Base-by-base conservation (phyloP, 768 basidiomycete genomes). In the Kwoniella bestiolae region DNA sequence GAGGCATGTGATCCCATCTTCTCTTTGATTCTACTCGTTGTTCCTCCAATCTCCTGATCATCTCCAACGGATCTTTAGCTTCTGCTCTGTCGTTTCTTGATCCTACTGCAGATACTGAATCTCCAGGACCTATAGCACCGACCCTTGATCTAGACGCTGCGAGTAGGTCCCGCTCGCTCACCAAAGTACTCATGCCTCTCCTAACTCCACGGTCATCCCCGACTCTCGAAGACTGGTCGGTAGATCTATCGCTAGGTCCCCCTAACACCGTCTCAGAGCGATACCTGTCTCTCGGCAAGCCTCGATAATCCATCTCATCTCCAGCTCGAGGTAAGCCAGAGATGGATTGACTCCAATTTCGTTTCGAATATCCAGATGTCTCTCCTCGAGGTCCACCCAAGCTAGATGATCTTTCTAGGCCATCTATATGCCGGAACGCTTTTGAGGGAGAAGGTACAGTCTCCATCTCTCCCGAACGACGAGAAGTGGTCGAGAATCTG, bases 71-170 rank as follows among this genome's bases (percentile, higher is more conserved):
- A 53, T 76, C 71, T 49, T 73, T 76, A 28, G 3, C 38, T 8
- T 67, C 60, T 16, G 29, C 51, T 18, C 60, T 28, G 7, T 67
- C 60, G 18, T 32, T 51, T 31, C 46, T 56, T 11, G 25, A 23
- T 9, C 72, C 75, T 3, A 76, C 65, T 9, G 69, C 73, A 3
- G 75, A 76, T 14, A 77, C 58, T 1, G 70, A 72, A 51, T 77
- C 75, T 14, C 64, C 63, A 1, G 75, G 75, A 9, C 52, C 62
- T 23, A 68, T 21, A 21, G 63, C 50, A 2, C 60, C 61, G 3
- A 65, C 18, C 41, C 63, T 35, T 3, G 67, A 68, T 23, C 53
- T 35, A 12, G 56, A 51, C 5, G 56, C 46, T 16, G 57, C 31
- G 14, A 49, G 29, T 18, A 66, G 14, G 26, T 69, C 60, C 31